Base-by-base conservation (phyloP, 805 yeast genomes). In the Zygosaccharomyces lentus region DNA sequence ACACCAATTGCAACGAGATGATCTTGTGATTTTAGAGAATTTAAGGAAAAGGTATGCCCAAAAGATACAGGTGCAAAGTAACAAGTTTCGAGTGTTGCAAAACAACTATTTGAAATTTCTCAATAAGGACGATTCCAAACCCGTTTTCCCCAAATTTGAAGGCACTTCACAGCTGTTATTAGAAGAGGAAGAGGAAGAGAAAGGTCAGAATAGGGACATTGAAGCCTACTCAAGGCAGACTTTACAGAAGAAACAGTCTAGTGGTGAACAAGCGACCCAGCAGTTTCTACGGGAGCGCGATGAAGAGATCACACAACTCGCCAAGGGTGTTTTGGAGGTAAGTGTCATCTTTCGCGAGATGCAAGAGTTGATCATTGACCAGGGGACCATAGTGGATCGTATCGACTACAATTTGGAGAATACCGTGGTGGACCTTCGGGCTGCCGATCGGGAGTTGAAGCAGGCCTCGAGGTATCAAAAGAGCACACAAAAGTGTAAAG, bases 281-380 rank as follows among this genome's bases (percentile, higher is more conserved):
- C 49, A 51, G 19, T 64, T 50, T 40, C 55, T 55, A 51, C 62
- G 54, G 45, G 87, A 85, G 55, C 74, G 99, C 44, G 99, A 93
- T 59, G 78, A 81, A 43, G 99, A 91, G 59, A 93, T 93, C 43
- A 84, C 85, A 26, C 85, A 84, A 54, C 75, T 93, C 44, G 98
- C 99, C 3, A 87, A 87, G 72, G 96, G 97, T 42, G 95, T 93
- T 37, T 70, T 91, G 34, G 99, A 93, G 62, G 87, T 93, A 1
- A 85, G 95, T 25, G 87, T 91, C 1, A 91, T 93, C 37, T 93
- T 93, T 71, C 84, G 85, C 62, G 98, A 93, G 59, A 78, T 93
- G 77, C 97, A 95, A 59, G 79, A 81, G 31, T 73, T 93, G 75
- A 87, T 93, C 35, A 84, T 93, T 46, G 98, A 93, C 59, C 99